Evolutionary conservation across 768 basidiomycete species (phyloP).

Genomic region (Pisolithus microcarpus): DNA sequence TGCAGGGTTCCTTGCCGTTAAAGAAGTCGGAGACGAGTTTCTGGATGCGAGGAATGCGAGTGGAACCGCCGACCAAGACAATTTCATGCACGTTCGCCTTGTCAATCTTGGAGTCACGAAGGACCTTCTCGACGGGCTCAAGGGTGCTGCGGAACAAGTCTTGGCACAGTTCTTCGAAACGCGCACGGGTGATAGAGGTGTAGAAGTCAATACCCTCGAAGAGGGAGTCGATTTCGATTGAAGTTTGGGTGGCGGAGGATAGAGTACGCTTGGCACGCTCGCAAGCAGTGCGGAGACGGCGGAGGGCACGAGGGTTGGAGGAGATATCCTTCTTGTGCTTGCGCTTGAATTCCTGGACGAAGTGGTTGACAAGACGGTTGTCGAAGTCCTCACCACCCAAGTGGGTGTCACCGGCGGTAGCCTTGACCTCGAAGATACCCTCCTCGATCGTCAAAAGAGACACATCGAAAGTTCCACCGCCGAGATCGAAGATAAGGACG

Average conservation of each 20-base stretch:
- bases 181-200: conserved; percentile 95
- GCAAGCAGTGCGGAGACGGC: conserved; percentile 95
- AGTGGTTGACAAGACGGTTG: conserved; percentile 95
- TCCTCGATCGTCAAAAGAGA: conserved; percentile 94
- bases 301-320: conserved; percentile 87
- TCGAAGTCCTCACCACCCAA: conserved; percentile 98
- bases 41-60: conserved; percentile 95
- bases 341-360: conserved; percentile 94
- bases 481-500: conserved; percentile 97
- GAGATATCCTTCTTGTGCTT: conserved; percentile 97
- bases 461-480: conserved; percentile 98
- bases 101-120: conserved; percentile 97
- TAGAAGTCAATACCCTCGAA: conserved; percentile 98
- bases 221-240: conserved; percentile 97
- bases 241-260: conserved; percentile 92
- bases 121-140: conserved; percentile 96
- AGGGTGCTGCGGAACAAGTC: conserved; percentile 92
- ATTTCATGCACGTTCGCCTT: conserved; percentile 94
- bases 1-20: conserved; percentile 97
- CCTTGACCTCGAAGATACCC: conserved; percentile 98
- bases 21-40: conserved; percentile 99
- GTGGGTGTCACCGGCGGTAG: conserved; percentile 96
- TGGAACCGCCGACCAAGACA: conserved; percentile 96
- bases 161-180: conserved; percentile 94
- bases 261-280: conserved; percentile 98